Base-by-base conservation (phyloP, 345 rosid species). In the Citrus inodora region DNA sequence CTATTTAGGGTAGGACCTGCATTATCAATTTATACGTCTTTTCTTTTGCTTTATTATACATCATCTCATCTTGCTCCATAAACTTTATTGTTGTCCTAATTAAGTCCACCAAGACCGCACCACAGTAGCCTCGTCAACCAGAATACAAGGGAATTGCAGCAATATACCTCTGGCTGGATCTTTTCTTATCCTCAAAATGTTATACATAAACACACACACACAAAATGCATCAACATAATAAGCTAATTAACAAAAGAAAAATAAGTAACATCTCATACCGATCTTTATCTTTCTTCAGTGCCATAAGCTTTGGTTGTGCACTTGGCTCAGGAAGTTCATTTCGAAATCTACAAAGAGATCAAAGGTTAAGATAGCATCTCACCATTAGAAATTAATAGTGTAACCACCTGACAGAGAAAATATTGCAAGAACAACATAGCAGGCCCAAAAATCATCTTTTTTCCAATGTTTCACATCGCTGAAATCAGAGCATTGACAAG, bases 251-350 rank as follows among this genome's bases (percentile, higher is more conserved):
- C 51, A 24, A 62, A 65, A 32, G 32, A 73, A 83, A 38, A 59
- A 17, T 14, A 32, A 69, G 37, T 21, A 74, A 37, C 22, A 55
- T 53, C 58, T 81, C 93, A 78, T 89, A 96, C 99, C 91, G 90
- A 83, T 96, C 99, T 85, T 89, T 87, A 79, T 96, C 98, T 40
- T 85, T 89, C 88, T 89, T 91, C 81, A 92, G 42, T 33, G 90
- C 74, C 99, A 96, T 92, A 32, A 92, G 88, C 88, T 96, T 96
- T 60, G 89, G 93, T 76, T 90, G 99, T 4, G 97, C 97, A 84
- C 89, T 90, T 59, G 99, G 94, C 84, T 96, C 98, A 74, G 99
- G 99, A 56, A 96, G 99, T 85, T 94, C 98, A 85, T 96, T 96
- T 33, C 98, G 94, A 74, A 96, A 96, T 85, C 99, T 96, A 81